Evolutionary conservation across 805 yeast genomes (phyloP).

Genomic region (Zygotorulaspora sp.): DNA sequence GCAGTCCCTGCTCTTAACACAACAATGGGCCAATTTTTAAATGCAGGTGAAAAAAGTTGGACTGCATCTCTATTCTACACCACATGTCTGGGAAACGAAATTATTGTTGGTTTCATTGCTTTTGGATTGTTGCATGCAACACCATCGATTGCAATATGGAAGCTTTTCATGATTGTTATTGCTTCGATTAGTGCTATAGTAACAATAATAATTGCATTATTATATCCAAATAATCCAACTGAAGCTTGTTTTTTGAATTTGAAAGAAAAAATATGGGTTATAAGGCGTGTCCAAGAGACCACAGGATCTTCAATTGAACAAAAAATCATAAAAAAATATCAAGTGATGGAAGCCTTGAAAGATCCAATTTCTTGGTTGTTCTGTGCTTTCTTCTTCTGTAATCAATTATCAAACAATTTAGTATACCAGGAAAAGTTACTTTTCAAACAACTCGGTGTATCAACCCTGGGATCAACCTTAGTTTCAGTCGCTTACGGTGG

Average conservation of each 20-base stretch:
- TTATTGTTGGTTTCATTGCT: slow-evolving; percentile 50
- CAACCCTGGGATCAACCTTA: slow-evolving; percentile 44
- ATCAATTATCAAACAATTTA: slow-evolving; percentile 49
- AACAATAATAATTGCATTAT: slow-evolving; percentile 31
- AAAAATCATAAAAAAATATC: slow-evolving; percentile 43
- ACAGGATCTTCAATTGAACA: slow-evolving; percentile 44
- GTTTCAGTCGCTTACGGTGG: slow-evolving; percentile 53
- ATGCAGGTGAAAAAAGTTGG: slow-evolving; percentile 45
- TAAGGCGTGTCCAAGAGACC: slow-evolving; percentile 40
- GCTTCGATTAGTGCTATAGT: slow-evolving; percentile 51
- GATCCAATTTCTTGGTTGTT: slow-evolving; percentile 48
- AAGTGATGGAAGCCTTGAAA: slow-evolving; percentile 43
- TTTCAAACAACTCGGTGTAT: slow-evolving; percentile 42
- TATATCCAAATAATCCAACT: slow-evolving; percentile 55
- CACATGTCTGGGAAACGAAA: slow-evolving; percentile 46
- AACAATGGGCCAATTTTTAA: slow-evolving; percentile 49
- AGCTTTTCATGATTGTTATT: slow-evolving; percentile 49
- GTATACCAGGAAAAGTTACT: slow-evolving; percentile 49
- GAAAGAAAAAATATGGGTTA: slow-evolving; percentile 49
- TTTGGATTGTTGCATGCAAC: slow-evolving; percentile 35
- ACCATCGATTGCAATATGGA: slow-evolving; percentile 42
- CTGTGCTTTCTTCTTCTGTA: slow-evolving; percentile 39
- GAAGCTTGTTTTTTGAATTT: slow-evolving; percentile 43
- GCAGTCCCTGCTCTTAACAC: slow-evolving; percentile 44
- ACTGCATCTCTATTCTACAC: slow-evolving; percentile 52